Base-by-base conservation (phyloP, 2,329 filamentous ascomycete genomes). In the Plectosphaerella cucumerina region DNA sequence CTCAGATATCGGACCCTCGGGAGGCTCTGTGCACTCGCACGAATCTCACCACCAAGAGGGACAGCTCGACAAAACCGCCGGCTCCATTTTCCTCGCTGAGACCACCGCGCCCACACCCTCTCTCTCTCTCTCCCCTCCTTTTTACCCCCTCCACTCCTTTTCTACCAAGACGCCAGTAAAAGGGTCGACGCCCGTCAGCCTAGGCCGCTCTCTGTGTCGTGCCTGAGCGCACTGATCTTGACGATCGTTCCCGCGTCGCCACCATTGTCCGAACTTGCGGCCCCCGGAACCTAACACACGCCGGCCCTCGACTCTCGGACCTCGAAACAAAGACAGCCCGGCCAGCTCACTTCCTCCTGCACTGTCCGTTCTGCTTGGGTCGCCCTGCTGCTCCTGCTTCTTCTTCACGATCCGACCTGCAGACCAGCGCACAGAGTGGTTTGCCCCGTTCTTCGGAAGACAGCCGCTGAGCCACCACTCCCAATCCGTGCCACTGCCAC, bases 281-380 rank as follows among this genome's bases (percentile, higher is more conserved):
- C 59, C 59, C 61, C 61, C 61, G 60, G 63, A 65, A 63, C 63
- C 58, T 62, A 63, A 64, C 53, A 60, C 60, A 62, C 58, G 58
- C 59, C 60, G 57, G 56, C 56, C 54, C 58, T 57, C 52, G 51
- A 60, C 60, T 59, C 59, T 61, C 61, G 57, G 58, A 64, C 60
- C 59, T 64, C 62, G 63, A 67, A 65, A 64, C 62, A 56, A 56
- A 58, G 56, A 55, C 58, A 59, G 55, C 56, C 52, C 62, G 55
- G 53, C 59, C 56, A 57, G 55, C 53, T 55, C 61, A 57, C 56
- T 55, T n/a, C n/a, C n/a, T n/a, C 58, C 61, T 60, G 58, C 55
- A 55, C 56, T 53, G 48, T 8, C 26, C 26, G 9, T 8, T 31
- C 26, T 31, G 26, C 26, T 31, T 31, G 26, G 26, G 26, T 31